Base-by-base conservation (phyloP, 768 basidiomycete genomes). In the Hydnum rufescens region DNA sequence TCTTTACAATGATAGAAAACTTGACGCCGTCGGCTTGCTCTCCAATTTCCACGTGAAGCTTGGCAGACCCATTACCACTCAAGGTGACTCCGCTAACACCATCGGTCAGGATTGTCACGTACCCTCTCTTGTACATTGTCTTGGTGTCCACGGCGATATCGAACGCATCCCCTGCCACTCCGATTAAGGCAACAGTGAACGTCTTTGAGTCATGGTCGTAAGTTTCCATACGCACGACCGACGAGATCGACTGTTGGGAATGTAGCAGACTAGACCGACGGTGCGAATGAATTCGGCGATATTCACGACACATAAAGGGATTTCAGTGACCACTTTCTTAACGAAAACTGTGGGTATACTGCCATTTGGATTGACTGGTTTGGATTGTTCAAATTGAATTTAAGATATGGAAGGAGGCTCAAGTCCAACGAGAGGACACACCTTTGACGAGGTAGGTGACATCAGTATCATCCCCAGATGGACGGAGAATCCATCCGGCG, bases 391-490 rank as follows among this genome's bases (percentile, higher is more conserved):
- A 26, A 47, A 26, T 8, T 8, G 49, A 28, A 50, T 30, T 5
- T 16, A 32, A 34, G 16, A 28, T 30, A 31, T 23, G 4, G 18
- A 26, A 51, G 36, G 2, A 30, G 22, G 6, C 18, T 30, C n/a
- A 32, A 8, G 28, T 18, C 8, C 8, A 39, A 39, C 8, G 34
- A 39, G 8, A 16, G 44, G 25, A 47, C 8, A 25, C 44, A 57
- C 56, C 53, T 49, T 59, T 55, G 22, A 55, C 50, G 28, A 55
- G 28, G 42, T 56, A 58, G 28, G 46, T 51, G 23, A 56, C 53
- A 26, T 56, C 48, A 3, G 52, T 52, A 23, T 48, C 30, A 6
- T 56, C 39, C 30, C 51, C 42, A n/a, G 5, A 31, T 4, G 55
- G 55, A 1, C 29, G 51, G 4, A 58, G 32, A 18, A 51, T 51